A percentile compares a stretch with the other conserved stretches of the same genome.
These are phyloP conservation scores for Flaveria trinervia DNA, from an alignment of 129 eudicot genomes.

Conservation along the genomic window DNA sequence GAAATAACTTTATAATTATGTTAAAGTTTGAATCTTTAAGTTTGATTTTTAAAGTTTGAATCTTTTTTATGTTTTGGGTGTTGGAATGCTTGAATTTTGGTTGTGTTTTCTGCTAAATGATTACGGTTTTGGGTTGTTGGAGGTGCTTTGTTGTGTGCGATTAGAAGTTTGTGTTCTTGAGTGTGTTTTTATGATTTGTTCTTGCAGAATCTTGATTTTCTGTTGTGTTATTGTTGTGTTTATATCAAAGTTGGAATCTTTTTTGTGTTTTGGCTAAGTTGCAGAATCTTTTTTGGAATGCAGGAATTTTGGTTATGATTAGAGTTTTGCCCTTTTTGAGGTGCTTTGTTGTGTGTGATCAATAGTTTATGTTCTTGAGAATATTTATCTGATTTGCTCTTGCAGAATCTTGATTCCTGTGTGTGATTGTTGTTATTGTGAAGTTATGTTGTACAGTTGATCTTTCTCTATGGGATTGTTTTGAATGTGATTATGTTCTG, in stretches of 20 bases:
- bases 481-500: slow-evolving; percentile 1
- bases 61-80: background rate
- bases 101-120: background rate
- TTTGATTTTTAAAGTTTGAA: background rate
- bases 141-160: too few relatives aligned
- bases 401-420: background rate
- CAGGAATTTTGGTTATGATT: background rate
- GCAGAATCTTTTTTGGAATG: too few relatives aligned
- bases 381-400: background rate
- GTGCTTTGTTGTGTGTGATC: background rate
- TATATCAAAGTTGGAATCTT: background rate
- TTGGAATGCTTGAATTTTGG: background rate
- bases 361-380: background rate
- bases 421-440: slow-evolving; percentile 15
- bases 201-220: too few relatives aligned
- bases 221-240: background rate
- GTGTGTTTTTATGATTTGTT: too few relatives aligned
- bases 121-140: background rate
- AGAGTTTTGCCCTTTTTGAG: background rate
- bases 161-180: too few relatives aligned
- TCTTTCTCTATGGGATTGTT: background rate
- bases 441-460: slow-evolving; percentile 8
- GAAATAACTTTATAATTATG: background rate
- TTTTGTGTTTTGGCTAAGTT: background rate
- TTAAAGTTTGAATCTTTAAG: background rate